A percentile compares a stretch with the other conserved stretches of the same genome.
phyloP scores from a whole-genome alignment of 1,139 yeast genomes.

The Hansenula sp. region DNA sequence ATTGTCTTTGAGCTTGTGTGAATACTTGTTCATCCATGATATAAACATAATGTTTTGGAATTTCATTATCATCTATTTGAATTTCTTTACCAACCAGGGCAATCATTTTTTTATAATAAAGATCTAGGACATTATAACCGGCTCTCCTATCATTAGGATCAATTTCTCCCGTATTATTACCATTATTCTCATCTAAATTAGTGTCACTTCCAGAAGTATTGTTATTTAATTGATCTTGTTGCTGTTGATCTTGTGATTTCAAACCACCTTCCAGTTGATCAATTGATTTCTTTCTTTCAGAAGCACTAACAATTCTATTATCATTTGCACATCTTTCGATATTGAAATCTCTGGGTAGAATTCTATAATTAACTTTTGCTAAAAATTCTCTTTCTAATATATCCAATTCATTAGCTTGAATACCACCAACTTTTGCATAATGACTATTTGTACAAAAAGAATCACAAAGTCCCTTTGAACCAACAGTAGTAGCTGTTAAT shows the following conservation, averaged over 20 bases:
- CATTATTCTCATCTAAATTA: background rate
- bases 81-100: conserved; percentile 47
- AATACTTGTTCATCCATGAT: background rate
- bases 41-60: background rate
- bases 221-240: background rate
- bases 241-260: conserved; percentile 5
- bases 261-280: conserved; percentile 10
- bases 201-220: too few species aligned
- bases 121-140: conserved; percentile 43
- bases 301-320: conserved; percentile 8
- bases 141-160: conserved; percentile 4
- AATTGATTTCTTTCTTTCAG: conserved; percentile 16
- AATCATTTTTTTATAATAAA: conserved; percentile 60
- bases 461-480: conserved; percentile 91
- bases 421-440: conserved; percentile 95
- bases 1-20: background rate
- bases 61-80: conserved; percentile 10
- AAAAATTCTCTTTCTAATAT: conserved; percentile 86
- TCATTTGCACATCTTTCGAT: conserved; percentile 29
- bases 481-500: conserved; percentile 86
- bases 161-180: too few species aligned
- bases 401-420: conserved; percentile 80
- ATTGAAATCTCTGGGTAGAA: conserved; percentile 51
- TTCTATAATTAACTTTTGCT: conserved; percentile 73
- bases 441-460: conserved; percentile 91